Conservation (phyloP, 176 grass and related monocot genomes). For the Cenchrus americanus region DNA sequence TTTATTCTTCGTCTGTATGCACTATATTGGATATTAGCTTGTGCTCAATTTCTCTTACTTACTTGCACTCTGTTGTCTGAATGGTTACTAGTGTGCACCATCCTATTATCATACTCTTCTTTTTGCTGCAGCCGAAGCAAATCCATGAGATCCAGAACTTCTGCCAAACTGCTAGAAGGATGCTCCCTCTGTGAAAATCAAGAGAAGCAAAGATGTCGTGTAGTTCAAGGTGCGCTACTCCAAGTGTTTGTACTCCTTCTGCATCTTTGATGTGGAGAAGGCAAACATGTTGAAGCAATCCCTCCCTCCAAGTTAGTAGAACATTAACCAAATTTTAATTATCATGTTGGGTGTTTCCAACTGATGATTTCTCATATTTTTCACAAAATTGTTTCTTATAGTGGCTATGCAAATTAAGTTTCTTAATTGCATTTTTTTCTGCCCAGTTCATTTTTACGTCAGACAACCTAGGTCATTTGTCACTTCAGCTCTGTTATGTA, state of each 20-base stretch:
- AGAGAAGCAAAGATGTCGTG: conserved; percentile 74
- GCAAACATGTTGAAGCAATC: conserved; percentile 81
- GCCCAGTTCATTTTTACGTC: background rate
- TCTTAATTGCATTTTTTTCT: background rate
- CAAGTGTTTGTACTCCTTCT: conserved; percentile 74
- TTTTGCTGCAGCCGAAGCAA: conserved; percentile 65
- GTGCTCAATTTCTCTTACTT: background rate
- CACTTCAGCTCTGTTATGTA: background rate
- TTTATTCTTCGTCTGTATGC: background rate
- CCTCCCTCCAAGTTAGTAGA: conserved; percentile 53
- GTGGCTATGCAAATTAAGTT: background rate
- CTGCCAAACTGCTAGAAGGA: conserved; percentile 72
- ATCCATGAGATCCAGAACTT: conserved; percentile 87
- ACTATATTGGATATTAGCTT: background rate
- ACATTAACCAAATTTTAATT: background rate
- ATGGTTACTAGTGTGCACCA: background rate
- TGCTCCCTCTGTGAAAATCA: conserved; percentile 79
- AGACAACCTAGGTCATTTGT: background rate
- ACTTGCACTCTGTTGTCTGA: background rate
- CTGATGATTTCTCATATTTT: too few species aligned
- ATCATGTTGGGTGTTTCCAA: background rate
- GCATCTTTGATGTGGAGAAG: conserved; percentile 69
- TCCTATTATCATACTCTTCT: background rate
- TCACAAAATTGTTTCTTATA: background rate
- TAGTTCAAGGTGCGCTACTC: conserved; percentile 87